Percentiles rank a stretch among this genome's conserved stretches.
Evolutionary conservation across 2,329 filamentous ascomycete genomes (phyloP).

Genomic region (Parafenestella ontariensis): DNA sequence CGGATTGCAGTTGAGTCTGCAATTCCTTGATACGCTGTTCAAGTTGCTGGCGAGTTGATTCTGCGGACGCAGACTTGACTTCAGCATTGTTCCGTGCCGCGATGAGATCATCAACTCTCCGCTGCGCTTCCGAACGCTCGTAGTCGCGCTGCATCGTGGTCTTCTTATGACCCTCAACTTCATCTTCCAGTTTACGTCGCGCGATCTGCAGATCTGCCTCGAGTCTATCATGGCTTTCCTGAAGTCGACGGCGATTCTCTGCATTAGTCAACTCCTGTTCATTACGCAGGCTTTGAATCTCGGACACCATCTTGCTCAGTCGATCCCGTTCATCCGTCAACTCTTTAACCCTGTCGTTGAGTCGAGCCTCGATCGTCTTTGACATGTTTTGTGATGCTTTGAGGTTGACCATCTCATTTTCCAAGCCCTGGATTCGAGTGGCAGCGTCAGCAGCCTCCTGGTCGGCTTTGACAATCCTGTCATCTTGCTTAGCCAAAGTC

Average conservation of each 20-base stretch:
- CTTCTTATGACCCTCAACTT: constrained; percentile 85
- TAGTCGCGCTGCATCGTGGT: constrained; percentile 84
- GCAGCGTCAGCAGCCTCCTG: constrained; percentile 91
- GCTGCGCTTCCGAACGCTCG: constrained; percentile 85
- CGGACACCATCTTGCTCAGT: constrained; percentile 81
- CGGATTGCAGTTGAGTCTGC: constrained; percentile 83
- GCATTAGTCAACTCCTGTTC: constrained; percentile 86
- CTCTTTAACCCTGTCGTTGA: constrained; percentile 86
- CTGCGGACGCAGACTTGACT: constrained; percentile 84
- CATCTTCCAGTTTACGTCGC: constrained; percentile 83
- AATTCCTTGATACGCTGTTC: constrained; percentile 89
- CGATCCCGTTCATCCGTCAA: constrained; percentile 84
- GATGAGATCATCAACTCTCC: constrained; percentile 90
- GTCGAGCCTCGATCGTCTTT: constrained; percentile 89
- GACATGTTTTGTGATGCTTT: constrained; percentile 94
- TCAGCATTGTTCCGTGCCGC: constrained; percentile 78
- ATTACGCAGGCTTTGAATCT: constrained; percentile 87
- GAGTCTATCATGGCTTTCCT: constrained; percentile 77
- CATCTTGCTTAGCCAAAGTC: constrained; percentile 85
- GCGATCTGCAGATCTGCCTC: constrained; percentile 79
- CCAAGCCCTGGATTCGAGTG: constrained; percentile 81
- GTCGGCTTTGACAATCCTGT: constrained; percentile 87
- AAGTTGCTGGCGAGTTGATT: constrained; percentile 87
- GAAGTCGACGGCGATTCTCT: constrained; percentile 80
- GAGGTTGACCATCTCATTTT: constrained; percentile 88